Evolutionary conservation across 2,329 filamentous ascomycete genomes (phyloP).

Genomic region (Botrytis hyacinthi): DNA sequence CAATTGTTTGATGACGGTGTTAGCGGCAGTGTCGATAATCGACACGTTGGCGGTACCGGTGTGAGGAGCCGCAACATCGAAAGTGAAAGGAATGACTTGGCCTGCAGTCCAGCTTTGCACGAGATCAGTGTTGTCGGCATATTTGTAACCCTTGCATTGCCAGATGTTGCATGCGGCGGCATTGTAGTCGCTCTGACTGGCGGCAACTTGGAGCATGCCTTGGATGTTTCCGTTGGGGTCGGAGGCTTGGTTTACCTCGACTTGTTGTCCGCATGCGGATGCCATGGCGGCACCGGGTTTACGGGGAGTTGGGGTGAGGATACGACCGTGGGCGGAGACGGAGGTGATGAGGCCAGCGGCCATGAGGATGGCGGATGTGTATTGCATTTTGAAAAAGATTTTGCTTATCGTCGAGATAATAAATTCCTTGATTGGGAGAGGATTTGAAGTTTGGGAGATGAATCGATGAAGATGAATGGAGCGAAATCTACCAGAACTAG

Average conservation of each 20-base stretch:
- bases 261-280: slow-evolving; percentile 43
- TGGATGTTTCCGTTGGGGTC: slow-evolving; percentile 39
- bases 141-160: slow-evolving; percentile 50
- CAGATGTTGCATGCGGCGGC: slow-evolving; percentile 42
- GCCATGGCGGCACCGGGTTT: slow-evolving; percentile 45
- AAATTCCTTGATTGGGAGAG: not conserved
- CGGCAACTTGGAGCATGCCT: slow-evolving; percentile 39
- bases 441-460: not conserved
- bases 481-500: slow-evolving; percentile 22
- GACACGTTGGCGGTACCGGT: slow-evolving; percentile 55
- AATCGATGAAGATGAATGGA: not conserved
- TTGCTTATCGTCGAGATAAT: not conserved
- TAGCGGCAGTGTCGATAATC: slow-evolving; percentile 50
- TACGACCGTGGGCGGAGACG: slow-evolving; percentile 50
- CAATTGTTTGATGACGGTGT: slow-evolving; percentile 48
- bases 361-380: slow-evolving; percentile 30
- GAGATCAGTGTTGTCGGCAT: slow-evolving; percentile 44
- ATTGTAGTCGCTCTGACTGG: slow-evolving; percentile 34
- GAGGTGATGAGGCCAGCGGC: slow-evolving; percentile 39
- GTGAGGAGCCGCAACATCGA: slow-evolving; percentile 49
- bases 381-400: slow-evolving; percentile 29
- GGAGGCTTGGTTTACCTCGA: slow-evolving; percentile 40
- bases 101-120: slow-evolving; percentile 47
- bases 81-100: slow-evolving; percentile 45
- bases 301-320: slow-evolving; percentile 45